Base-by-base conservation (phyloP, 1,284 basidiomycete genomes). In the Puccinia polysora region DNA sequence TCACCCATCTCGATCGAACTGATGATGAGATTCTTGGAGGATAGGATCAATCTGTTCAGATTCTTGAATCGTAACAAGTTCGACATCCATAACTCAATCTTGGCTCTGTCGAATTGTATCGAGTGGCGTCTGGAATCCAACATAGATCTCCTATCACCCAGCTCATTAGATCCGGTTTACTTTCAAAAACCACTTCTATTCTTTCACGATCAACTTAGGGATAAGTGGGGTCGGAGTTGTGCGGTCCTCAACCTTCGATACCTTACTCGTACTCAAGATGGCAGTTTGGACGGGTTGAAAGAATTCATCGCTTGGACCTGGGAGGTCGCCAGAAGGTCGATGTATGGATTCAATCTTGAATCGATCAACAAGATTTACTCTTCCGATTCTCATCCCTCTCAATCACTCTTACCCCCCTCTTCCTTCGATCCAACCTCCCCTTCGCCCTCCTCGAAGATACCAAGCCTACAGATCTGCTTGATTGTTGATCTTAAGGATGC, bases 251-350 rank as follows among this genome's bases (percentile, higher is more conserved):
- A 72, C 43, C 74, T 80, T 12, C 74, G 75, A 38, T 74, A 75
- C 23, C 73, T 79, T 10, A 78, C 78, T 67, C 69, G 79, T 12
- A 76, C 75, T 4, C 60, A 75, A 3, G 74, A 76, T 2, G 47
- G 67, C 20, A 65, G 59, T 28, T 73, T 79, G 38, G 77, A 78
- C 30, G 76, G 78, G 68, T 63, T 78, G 47, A 78, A 78, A 55
- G 76, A 78, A 68, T 78, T 76, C 73, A 77, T 80, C 20, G 77
- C 78, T 28, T 78, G 76, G 12, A 75, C 73, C 38, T 76, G 79
- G 72, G 79, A 80, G 73, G 74, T 78, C 25, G 72, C 77, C 45
- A 73, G 78, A 20, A 73, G 78, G 25, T 78, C 65, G 18, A 73
- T 73, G 10, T 43, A 76, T 55, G 68, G 70, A 30, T 15, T 65